These are phyloP conservation scores for Fraxinus latifolia DNA, from an alignment of 305 asterid species.

Conservation along the genomic window DNA sequence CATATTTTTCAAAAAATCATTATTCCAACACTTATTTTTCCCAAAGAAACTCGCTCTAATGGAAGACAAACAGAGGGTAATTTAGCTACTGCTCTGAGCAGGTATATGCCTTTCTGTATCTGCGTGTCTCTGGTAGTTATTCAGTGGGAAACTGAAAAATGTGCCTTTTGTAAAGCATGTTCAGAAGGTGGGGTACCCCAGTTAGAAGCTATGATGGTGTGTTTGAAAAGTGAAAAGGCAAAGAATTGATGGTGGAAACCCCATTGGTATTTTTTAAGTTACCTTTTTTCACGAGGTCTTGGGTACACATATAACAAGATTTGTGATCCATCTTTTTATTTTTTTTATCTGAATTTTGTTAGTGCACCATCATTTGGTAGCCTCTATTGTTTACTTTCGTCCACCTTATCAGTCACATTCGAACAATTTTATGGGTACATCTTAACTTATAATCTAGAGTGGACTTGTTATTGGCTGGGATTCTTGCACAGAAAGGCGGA, in stretches of 20 bases:
- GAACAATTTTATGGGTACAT: neutral
- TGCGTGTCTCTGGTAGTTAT: conserved; percentile 29
- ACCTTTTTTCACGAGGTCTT: conserved; percentile 24
- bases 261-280: conserved; percentile 22
- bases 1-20: neutral
- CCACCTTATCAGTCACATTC: neutral
- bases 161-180: conserved; percentile 25
- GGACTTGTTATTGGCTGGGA: neutral
- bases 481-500: neutral
- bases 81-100: neutral
- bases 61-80: neutral
- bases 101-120: conserved; percentile 17
- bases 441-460: neutral
- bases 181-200: conserved; percentile 20
- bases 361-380: neutral
- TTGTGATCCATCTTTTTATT: conserved; percentile 22
- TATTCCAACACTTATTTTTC: neutral
- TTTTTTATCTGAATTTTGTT: neutral
- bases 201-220: conserved; percentile 24
- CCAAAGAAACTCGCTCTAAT: no score
- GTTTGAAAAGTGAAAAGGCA: conserved; percentile 34
- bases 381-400: neutral
- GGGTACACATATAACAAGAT: conserved; percentile 16
- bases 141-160: conserved; percentile 36
- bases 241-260: conserved; percentile 27